Conservation (phyloP, 2,329 filamentous ascomycete genomes). For the Penicillium palitans region DNA sequence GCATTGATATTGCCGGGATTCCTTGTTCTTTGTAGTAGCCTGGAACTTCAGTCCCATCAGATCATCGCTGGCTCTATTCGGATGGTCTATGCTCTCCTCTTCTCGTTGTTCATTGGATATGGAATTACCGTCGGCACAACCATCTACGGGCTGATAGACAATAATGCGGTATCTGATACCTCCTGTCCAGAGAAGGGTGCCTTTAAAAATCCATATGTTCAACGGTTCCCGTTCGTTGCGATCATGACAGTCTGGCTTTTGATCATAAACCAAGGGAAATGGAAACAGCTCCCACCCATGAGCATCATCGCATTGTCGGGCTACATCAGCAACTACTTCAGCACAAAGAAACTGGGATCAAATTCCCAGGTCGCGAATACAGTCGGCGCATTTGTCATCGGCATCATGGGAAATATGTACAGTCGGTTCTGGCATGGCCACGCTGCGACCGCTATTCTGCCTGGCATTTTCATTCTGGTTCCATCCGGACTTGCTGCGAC, state of each 20-base stretch:
- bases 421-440: conserved; percentile 70
- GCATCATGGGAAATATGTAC: conserved; percentile 75
- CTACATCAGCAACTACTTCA: conserved; percentile 59
- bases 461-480: conserved; percentile 74
- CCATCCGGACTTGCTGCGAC: conserved; percentile 59
- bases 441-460: conserved; percentile 79
- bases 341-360: conserved; percentile 57
- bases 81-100: conserved; percentile 57
- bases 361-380: conserved; percentile 76
- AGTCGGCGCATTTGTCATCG: conserved; percentile 72
- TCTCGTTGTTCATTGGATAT: conserved; percentile 68
- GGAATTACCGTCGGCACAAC: conserved; percentile 66
- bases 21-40: conserved; percentile 57
- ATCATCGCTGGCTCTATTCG: conserved; percentile 63
- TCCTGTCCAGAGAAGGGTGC: conserved; percentile 43
- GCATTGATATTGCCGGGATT: conserved; percentile 69
- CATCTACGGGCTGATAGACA: conserved; percentile 61
- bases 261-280: conserved; percentile 79
- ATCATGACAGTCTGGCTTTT: conserved; percentile 71
- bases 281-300: conserved; percentile 75
- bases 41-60: conserved; percentile 67
- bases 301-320: conserved; percentile 69
- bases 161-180: conserved; percentile 50
- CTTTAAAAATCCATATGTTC: conserved; percentile 40
- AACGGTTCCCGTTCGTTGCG: conserved; percentile 70